A percentile compares a stretch with the other conserved stretches of the same genome.
Conservation (phyloP, 2,329 filamentous ascomycete genomes). For the Ascomycota sp. region DNA sequence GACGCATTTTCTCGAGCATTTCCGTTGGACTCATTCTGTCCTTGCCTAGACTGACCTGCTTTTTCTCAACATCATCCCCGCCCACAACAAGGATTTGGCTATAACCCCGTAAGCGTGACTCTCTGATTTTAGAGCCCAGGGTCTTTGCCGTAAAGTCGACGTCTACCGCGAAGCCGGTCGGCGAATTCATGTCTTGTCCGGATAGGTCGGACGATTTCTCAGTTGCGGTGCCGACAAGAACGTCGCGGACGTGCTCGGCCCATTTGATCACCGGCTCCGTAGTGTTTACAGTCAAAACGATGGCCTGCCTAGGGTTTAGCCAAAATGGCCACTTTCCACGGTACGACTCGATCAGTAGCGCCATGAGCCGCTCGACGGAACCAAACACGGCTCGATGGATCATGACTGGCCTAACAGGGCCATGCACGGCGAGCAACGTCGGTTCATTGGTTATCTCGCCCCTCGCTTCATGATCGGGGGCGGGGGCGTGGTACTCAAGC, state of each 20-base stretch:
- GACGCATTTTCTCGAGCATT: conserved; percentile 22
- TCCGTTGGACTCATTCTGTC: conserved; percentile 22
- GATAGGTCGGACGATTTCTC: conserved; percentile 9
- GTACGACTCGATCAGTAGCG: conserved; percentile 67
- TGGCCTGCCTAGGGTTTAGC: conserved; percentile 62
- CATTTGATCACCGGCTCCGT: conserved; percentile 29
- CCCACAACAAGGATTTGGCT: conserved; percentile 57
- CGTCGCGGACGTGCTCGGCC: conserved; percentile 24
- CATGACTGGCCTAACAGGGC: conserved; percentile 49
- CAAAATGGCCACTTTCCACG: conserved; percentile 71
- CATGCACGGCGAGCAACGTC: conserved; percentile 26
- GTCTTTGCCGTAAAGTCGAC: conserved; percentile 43
- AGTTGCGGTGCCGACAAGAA: conserved; percentile 25
- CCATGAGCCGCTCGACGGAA: conserved; percentile 69
- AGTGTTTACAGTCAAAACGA: conserved; percentile 53
- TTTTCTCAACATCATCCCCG: conserved; percentile 36
- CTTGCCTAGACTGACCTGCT: conserved; percentile 26
- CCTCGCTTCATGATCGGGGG: conserved; percentile 37
- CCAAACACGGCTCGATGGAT: conserved; percentile 73
- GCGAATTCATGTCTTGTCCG: conserved; percentile 25
- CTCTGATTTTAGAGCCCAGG: conserved; percentile 47
- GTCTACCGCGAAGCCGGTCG: conserved; percentile 46
- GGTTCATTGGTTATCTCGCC: conserved; percentile 29
- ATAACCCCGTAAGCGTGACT: conserved; percentile 54
- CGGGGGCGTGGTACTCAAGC: conserved; percentile 52